These are phyloP conservation scores for Ceratocystis papillata DNA, from an alignment of 2,329 filamentous ascomycete species.

Conservation along the genomic window DNA sequence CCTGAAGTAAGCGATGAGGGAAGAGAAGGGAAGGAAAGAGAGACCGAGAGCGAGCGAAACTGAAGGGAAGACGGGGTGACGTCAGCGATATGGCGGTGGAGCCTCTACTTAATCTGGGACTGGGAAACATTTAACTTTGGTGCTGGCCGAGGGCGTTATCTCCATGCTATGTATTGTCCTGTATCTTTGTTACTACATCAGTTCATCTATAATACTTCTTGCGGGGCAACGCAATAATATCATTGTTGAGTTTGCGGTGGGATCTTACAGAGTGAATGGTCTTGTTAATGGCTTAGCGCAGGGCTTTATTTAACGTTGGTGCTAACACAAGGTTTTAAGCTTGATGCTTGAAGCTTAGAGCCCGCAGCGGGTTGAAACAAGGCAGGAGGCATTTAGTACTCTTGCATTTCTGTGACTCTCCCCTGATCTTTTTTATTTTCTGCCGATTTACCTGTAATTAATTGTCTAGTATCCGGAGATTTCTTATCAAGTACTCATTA, in stretches of 20 bases:
- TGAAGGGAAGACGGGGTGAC: background rate
- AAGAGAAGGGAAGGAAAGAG: background rate
- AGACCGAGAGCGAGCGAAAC: background rate
- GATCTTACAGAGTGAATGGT: background rate
- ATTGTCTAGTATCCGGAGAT: no score
- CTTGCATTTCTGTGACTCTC: no score
- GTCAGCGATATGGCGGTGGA: background rate
- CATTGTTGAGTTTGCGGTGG: background rate
- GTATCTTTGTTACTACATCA: no score
- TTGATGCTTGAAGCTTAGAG: background rate
- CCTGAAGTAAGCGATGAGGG: constrained; percentile 27
- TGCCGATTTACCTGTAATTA: no score
- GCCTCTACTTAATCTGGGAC: no score
- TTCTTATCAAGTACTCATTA: background rate
- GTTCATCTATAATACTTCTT: no score
- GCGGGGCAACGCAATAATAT: background rate
- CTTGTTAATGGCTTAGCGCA: background rate
- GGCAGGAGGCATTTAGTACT: no score
- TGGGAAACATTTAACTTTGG: background rate
- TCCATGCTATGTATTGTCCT: no score
- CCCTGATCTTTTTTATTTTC: no score
- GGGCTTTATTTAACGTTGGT: background rate
- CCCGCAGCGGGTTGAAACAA: background rate
- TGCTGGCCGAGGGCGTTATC: no score
- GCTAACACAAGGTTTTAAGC: constrained; percentile 7